Evolutionary conservation across 192 early-diverging fungal genomes (phyloP), one percentile per base, ranked within the genome.

Genomic region (Fimicolochytrium jonesii): DNA sequence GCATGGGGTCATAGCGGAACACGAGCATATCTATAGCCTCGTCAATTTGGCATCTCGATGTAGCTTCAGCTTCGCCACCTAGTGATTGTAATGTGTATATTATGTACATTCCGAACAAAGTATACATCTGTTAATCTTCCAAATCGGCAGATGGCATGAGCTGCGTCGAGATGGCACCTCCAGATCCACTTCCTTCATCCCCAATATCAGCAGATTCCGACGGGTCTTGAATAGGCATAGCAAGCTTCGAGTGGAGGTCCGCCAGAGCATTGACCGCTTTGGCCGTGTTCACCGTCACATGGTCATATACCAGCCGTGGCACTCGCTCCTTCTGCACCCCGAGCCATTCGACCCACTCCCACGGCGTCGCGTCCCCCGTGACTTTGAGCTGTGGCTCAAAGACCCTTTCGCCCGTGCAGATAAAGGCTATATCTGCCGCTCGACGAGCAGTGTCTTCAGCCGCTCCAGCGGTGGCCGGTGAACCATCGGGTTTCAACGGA

Each of bases 301-400:
- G 31, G 17, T 41, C 46, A 52, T 75, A 78, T 29, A 75, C 33
- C 29, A 74, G 31, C 46, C 67, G 61, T 17, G 78, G 78, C 25
- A 80, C 56, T 32, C 50, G 42, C 7, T 75, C 77, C 47, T 78
- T 77, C 37, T 77, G 70, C 36, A 80, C 69, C 10, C 75, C 78
- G 6, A 80, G 66, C 71, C 76, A 77, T 31, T 80, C 59, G 43
- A 80, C 71, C 59, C 70, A 64, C 42, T 80, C 75, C 47, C 66
- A 61, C 34, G 78, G 75, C 9, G 75, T 80, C 26, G 78, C 78
- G 41, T 80, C 78, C 15, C 78, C 78, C 6, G 78, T 80, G 36
- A 80, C 72, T 47, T 77, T 78, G 0, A 80, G 60, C 55, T 77
- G 78, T 15, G 78, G 78, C 32, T 80, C 78, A 61, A 80, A 80